phyloP scores from a whole-genome alignment of 306 rosid species.

The Comarum palustre region DNA sequence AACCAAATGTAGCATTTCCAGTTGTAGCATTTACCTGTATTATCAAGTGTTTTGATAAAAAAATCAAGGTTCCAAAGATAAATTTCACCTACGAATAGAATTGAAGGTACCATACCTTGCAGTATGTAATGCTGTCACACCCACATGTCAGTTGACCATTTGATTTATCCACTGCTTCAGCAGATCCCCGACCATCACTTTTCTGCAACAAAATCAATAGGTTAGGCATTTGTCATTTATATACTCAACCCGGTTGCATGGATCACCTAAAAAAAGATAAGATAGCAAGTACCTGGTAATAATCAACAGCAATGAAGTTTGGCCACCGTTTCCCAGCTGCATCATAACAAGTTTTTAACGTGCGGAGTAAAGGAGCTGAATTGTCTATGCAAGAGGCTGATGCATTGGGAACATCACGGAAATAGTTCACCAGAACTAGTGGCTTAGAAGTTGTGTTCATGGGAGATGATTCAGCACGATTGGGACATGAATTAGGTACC shows the following conservation, averaged over 20 bases:
- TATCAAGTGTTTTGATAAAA: background rate
- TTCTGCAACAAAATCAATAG: slow-evolving; percentile 41
- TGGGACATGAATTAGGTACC: slow-evolving; percentile 64
- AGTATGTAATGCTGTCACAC: slow-evolving; percentile 76
- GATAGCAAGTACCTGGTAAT: slow-evolving; percentile 50
- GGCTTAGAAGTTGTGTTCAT: slow-evolving; percentile 59
- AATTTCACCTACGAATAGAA: background rate
- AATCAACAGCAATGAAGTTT: slow-evolving; percentile 92
- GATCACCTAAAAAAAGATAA: background rate
- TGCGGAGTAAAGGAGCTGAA: slow-evolving; percentile 58
- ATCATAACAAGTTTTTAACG: slow-evolving; percentile 56
- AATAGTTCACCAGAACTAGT: slow-evolving; percentile 64
- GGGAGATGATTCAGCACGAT: slow-evolving; percentile 65
- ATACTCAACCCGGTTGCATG: background rate
- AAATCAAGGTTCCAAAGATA: background rate
- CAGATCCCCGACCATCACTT: slow-evolving; percentile 91
- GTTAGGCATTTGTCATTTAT: background rate
- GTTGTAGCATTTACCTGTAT: slow-evolving; percentile 54
- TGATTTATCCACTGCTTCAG: slow-evolving; percentile 86
- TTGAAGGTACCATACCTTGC: slow-evolving; percentile 63
- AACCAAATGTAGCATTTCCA: slow-evolving; percentile 54
- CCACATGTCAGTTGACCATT: slow-evolving; percentile 94
- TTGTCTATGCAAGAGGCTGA: slow-evolving; percentile 59
- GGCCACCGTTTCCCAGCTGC: slow-evolving; percentile 82
- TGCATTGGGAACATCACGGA: slow-evolving; percentile 56